phyloP scores from a whole-genome alignment of 2,329 filamentous ascomycete species.

The Aspergillus clavatus region DNA sequence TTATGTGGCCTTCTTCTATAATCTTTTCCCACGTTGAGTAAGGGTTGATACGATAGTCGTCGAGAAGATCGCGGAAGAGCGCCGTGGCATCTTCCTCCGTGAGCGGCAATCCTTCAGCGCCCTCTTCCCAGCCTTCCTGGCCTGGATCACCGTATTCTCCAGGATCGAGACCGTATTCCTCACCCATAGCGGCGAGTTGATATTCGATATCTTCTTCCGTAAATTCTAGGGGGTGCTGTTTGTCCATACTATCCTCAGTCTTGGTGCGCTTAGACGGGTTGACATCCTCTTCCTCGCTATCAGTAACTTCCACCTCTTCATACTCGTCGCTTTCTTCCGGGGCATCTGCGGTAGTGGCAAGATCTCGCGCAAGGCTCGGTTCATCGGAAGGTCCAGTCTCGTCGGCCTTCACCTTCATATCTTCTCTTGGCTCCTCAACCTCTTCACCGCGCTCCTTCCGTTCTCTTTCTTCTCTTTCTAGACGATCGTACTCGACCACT shows the following conservation, averaged over 20 bases:
- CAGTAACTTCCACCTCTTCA: slow-evolving; percentile 70
- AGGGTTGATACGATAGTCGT: slow-evolving; percentile 76
- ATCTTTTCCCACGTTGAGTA: slow-evolving; percentile 90
- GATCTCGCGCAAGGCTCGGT: slow-evolving; percentile 12
- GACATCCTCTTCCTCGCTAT: slow-evolving; percentile 51
- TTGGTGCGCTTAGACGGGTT: slow-evolving; percentile 49
- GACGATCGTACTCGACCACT: slow-evolving; percentile 60
- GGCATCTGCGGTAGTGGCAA: slow-evolving; percentile 29
- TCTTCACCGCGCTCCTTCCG: slow-evolving; percentile 44
- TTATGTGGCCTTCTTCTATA: slow-evolving; percentile 72
- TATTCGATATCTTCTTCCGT: slow-evolving; percentile 92
- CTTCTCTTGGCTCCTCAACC: slow-evolving; percentile 15
- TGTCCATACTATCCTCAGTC: slow-evolving; percentile 48
- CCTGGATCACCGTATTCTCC: slow-evolving; percentile 67
- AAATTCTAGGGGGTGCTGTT: slow-evolving; percentile 64
- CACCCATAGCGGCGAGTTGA: slow-evolving; percentile 83
- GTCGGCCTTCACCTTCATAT: slow-evolving; percentile 2
- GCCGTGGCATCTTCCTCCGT: slow-evolving; percentile 70
- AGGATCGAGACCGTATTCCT: slow-evolving; percentile 73
- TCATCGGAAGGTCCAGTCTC: slow-evolving; percentile 7
- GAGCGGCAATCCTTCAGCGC: slow-evolving; percentile 63
- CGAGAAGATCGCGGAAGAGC: slow-evolving; percentile 79
- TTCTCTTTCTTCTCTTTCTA: slow-evolving; percentile 67
- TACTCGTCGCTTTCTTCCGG: slow-evolving; percentile 64
- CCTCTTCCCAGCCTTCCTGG: slow-evolving; percentile 60